Base-by-base conservation (phyloP, 371 early-diverging fungal genomes). In the Apophysomyces trapeziformis region DNA sequence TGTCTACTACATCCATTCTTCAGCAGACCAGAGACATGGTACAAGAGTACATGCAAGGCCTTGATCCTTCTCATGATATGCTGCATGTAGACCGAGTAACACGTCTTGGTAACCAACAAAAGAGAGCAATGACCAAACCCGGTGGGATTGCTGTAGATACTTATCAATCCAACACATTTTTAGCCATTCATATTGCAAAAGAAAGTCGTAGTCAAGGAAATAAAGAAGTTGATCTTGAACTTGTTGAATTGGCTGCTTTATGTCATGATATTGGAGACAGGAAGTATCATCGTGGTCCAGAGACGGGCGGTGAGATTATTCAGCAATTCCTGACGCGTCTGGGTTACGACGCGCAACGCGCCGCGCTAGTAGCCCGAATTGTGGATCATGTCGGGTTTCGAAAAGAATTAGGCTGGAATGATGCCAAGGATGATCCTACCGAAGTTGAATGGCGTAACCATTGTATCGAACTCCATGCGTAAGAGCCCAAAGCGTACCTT, bases 31-130 rank as follows among this genome's bases (percentile, higher is more conserved):
- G 86, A 39, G 61, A 62, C 6, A 86, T 89, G 76, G 91, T 90
- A n/a, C 70, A 75, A 38, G 77, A 79, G 45, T 88, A 88, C 64
- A 91, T 91, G 91, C 71, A 74, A 38, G 74, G 69, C 5, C 86
- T 86, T 46, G 92, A 91, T 64, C 87, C 90, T 39, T 92, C 93
- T 1, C 93, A 93, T 76, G 93, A 93, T 73, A 90, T 85, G 82
- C 67, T 85, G 12, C 93, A 93, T 77, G 88, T 93, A 14, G 84
- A 91, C 54, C 86, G 93, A 26, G 93, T 93, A 1, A 78, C 83
- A n/a, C 67, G 80, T 18, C 73, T 85, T 54, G 93, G 88, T 88
- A 73, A 65, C 26, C 21, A 1, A 35, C 38, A 26, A 26, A 26
- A 26, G 32, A 26, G 2, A 26, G 32, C 32, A 26, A 26, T 26